phyloP scores from a whole-genome alignment of 768 basidiomycete species.

The Grammothele lineata region DNA sequence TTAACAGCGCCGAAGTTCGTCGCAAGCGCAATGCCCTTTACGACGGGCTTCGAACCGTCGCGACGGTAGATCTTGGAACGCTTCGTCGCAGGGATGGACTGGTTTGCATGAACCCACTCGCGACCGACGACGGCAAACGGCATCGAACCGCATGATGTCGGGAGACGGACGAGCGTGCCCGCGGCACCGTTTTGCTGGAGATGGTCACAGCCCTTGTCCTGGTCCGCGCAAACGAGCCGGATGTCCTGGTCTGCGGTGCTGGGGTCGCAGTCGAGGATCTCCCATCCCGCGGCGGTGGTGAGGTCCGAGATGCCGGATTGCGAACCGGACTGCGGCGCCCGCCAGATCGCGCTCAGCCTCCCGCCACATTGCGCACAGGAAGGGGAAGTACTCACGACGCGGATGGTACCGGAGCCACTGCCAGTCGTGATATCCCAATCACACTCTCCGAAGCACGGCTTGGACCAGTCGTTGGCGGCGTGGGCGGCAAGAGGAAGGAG shows the following conservation, averaged over 20 bases:
- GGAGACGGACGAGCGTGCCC: slow-evolving; percentile 50
- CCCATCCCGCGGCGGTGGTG: slow-evolving; percentile 47
- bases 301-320: slow-evolving; percentile 32
- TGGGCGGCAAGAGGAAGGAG: slow-evolving; percentile 12
- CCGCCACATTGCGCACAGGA: too few relatives aligned
- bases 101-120: slow-evolving; percentile 39
- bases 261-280: slow-evolving; percentile 42
- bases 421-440: slow-evolving; percentile 10
- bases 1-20: slow-evolving; percentile 32
- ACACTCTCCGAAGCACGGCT: slow-evolving; percentile 15
- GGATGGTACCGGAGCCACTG: slow-evolving; percentile 9
- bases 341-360: background rate
- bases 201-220: slow-evolving; percentile 33
- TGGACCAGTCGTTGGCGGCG: slow-evolving; percentile 16
- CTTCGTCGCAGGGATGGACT: slow-evolving; percentile 34
- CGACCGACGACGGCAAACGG: slow-evolving; percentile 34
- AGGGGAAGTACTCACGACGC: slow-evolving; percentile 5
- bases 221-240: slow-evolving; percentile 41
- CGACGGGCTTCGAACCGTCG: slow-evolving; percentile 34
- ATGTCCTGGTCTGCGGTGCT: slow-evolving; percentile 40
- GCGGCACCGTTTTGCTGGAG: slow-evolving; percentile 36
- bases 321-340: slow-evolving; percentile 18
- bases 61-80: slow-evolving; percentile 28
- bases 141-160: slow-evolving; percentile 28
- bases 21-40: slow-evolving; percentile 36